phyloP scores from a whole-genome alignment of 805 yeast genomes.

The Starmerella bombicola region DNA sequence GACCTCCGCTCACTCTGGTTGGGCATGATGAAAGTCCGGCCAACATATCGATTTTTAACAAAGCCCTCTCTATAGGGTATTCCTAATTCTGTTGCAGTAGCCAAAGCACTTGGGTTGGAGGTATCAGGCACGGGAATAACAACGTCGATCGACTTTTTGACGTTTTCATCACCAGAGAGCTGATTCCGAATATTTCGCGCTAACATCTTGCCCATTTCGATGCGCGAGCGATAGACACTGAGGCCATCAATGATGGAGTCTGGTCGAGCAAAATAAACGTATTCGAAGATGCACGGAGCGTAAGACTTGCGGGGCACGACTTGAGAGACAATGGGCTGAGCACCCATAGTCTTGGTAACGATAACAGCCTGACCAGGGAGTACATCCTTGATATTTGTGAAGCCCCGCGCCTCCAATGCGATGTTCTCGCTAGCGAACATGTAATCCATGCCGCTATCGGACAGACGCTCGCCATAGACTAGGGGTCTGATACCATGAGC shows the following conservation, averaged over 20 bases:
- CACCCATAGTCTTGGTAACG: constrained; percentile 56
- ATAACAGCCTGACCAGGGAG: constrained; percentile 95
- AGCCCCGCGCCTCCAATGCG: constrained; percentile 85
- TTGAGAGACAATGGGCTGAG: constrained; percentile 71
- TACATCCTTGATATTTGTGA: constrained; percentile 63
- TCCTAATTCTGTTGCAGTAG: constrained; percentile 70
- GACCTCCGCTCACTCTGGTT: constrained; percentile 89
- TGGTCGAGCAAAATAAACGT: constrained; percentile 95
- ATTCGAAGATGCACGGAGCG: constrained; percentile 93
- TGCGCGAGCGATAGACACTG: constrained; percentile 81
- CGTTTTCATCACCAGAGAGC: constrained; percentile 36
- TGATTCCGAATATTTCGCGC: constrained; percentile 52
- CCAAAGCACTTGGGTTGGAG: constrained; percentile 87
- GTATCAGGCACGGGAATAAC: constrained; percentile 98
- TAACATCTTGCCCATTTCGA: constrained; percentile 84
- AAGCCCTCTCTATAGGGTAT: constrained; percentile 93
- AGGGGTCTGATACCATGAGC: constrained; percentile 94
- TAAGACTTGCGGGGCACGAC: constrained; percentile 65
- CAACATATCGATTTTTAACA: constrained; percentile 91
- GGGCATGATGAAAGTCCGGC: constrained; percentile 97
- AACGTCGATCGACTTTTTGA: constrained; percentile 61
- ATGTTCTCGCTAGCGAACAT: constrained; percentile 95
- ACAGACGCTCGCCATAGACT: constrained; percentile 67
- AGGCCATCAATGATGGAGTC: constrained; percentile 95
- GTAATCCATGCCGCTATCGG: constrained; percentile 63